Evolutionary conservation across 345 rosid species (phyloP).

Genomic region (Eucalyptus pumila): DNA sequence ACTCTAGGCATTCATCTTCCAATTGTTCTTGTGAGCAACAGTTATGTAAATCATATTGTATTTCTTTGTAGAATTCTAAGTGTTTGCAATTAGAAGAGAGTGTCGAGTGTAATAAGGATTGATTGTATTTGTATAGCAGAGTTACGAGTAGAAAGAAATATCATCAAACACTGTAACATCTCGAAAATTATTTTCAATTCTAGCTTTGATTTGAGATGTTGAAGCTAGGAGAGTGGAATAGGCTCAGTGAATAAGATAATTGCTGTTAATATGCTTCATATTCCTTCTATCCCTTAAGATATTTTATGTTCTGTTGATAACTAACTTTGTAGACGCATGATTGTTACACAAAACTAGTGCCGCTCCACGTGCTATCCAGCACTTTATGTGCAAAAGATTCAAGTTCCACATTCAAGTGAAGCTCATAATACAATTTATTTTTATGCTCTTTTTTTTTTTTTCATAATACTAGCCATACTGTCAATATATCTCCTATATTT

Average conservation of each 20-base stretch:
- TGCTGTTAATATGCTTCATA: background rate
- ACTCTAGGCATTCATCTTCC: background rate
- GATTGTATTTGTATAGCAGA: background rate
- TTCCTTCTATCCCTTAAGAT: background rate
- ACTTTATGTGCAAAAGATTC: background rate
- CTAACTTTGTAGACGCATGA: background rate
- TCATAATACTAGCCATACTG: background rate
- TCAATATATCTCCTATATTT: background rate
- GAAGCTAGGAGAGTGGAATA: background rate
- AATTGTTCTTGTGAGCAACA: background rate
- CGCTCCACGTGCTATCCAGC: background rate
- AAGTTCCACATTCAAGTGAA: background rate
- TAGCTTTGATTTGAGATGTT: background rate
- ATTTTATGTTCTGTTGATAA: background rate
- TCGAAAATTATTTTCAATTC: background rate
- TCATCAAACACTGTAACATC: background rate
- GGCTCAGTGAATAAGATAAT: background rate
- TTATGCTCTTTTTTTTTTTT: background rate
- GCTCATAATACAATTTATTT: background rate
- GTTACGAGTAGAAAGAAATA: background rate
- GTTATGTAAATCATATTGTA: background rate
- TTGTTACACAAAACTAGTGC: background rate
- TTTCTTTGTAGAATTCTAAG: too few relatives aligned
- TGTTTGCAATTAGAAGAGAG: background rate
- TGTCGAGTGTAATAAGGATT: background rate